These are phyloP conservation scores for Penicillium simplicissimum DNA, from an alignment of 495 filamentous ascomycete genomes.

Conservation along the genomic window DNA sequence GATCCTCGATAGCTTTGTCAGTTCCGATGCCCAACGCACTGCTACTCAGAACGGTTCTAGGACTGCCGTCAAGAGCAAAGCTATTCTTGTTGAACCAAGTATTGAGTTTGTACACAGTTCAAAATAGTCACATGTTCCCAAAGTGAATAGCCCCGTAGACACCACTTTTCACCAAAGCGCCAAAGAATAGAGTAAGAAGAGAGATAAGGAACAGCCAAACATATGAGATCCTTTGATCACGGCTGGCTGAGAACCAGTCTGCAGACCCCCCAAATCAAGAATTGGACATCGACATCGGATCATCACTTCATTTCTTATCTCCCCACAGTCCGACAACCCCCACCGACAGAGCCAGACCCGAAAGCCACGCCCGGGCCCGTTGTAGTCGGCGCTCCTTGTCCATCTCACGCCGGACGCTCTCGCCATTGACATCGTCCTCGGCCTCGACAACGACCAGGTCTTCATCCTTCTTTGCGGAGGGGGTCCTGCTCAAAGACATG, in stretches of 20 bases:
- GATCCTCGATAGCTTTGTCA: too few species aligned
- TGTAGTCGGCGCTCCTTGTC: constrained; percentile 64
- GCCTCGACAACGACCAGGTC: constrained; percentile 58
- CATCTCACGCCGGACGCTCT: constrained; percentile 72
- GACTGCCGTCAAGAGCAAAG: too few species aligned
- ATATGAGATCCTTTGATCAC: neutral
- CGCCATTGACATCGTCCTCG: constrained; percentile 70
- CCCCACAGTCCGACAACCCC: constrained; percentile 87
- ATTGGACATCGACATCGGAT: neutral
- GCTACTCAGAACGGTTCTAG: too few species aligned
- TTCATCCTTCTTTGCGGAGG: constrained; percentile 63
- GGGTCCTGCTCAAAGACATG: constrained; percentile 17
- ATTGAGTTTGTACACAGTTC: neutral
- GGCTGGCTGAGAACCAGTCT: neutral
- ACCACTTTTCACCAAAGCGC: constrained; percentile 11
- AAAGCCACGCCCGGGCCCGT: constrained; percentile 57
- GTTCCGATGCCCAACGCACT: too few species aligned
- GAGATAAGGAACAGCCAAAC: neutral
- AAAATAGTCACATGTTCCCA: neutral
- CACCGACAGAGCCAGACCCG: constrained; percentile 69
- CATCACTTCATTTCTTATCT: constrained; percentile 53
- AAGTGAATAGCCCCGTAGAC: neutral
- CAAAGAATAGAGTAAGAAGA: neutral
- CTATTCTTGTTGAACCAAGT: neutral
- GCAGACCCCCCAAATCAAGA: neutral